Evolutionary conservation across 371 early-diverging fungal species (phyloP).

Genomic region (Chytridiales sp.): DNA sequence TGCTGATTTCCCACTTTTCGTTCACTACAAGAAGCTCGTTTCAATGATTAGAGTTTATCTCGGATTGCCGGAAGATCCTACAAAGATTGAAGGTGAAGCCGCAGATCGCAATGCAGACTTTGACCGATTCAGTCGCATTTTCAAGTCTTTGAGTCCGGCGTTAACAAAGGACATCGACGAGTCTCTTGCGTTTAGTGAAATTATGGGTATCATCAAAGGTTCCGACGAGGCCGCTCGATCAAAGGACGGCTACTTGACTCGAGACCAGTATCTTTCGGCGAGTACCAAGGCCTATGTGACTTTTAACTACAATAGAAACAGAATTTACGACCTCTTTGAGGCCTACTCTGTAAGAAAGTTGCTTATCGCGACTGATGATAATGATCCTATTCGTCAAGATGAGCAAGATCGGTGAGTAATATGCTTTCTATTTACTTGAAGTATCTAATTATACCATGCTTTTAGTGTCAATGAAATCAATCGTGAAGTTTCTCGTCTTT

Average conservation of each 20-base stretch:
- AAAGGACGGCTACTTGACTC: conserved; percentile 11
- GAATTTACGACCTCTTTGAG: conserved; percentile 23
- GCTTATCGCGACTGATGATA: neutral
- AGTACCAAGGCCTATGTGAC: conserved; percentile 4
- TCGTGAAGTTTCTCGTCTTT: conserved; percentile 1
- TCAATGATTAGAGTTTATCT: conserved; percentile 22
- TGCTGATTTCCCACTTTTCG: conserved; percentile 29
- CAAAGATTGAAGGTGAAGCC: neutral
- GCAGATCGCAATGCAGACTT: conserved; percentile 4
- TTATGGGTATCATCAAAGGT: conserved; percentile 34
- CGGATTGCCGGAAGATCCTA: conserved; percentile 10
- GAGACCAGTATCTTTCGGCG: conserved; percentile 14
- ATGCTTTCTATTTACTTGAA: neutral
- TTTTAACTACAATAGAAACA: conserved; percentile 1
- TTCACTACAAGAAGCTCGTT: conserved; percentile 25
- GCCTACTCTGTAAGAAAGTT: conserved; percentile 10
- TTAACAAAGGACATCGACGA: conserved; percentile 17
- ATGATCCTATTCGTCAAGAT: conserved; percentile 10
- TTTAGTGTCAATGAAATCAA: conserved; percentile 28
- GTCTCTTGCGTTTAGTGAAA: conserved; percentile 24
- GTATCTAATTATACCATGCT: neutral
- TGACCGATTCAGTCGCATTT: conserved; percentile 3
- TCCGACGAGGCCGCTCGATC: conserved; percentile 17
- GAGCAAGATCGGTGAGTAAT: conserved; percentile 17
- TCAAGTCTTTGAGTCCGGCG: neutral